These are phyloP conservation scores for Cryptococcus sp. DNA, from an alignment of 1,284 basidiomycete species.

Conservation along the genomic window DNA sequence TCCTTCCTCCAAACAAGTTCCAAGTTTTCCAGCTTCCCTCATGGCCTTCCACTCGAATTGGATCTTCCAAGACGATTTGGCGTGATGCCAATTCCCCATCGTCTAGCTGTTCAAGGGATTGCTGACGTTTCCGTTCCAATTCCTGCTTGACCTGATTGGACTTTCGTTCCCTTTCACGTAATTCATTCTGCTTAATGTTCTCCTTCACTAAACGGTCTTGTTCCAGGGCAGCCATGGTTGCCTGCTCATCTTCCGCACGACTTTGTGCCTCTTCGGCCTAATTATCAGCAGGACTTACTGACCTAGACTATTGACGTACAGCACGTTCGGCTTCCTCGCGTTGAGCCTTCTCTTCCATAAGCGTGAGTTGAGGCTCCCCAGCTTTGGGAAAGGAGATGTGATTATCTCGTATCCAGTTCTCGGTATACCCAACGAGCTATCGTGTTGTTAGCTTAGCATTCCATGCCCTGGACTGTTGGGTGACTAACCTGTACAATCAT, in stretches of 20 bases:
- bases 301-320: too few species aligned
- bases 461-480: not conserved
- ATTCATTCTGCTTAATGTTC: conserved; percentile 37
- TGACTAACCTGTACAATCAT: conserved; percentile 47
- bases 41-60: conserved; percentile 31
- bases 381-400: conserved; percentile 38
- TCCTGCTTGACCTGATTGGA: conserved; percentile 23
- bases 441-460: not conserved
- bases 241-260: conserved; percentile 27
- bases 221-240: conserved; percentile 24
- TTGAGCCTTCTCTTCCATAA: conserved; percentile 47
- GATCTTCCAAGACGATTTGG: conserved; percentile 28
- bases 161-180: conserved; percentile 31
- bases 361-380: conserved; percentile 32
- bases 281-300: not conserved
- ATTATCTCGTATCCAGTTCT: conserved; percentile 42
- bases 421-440: conserved; percentile 37
- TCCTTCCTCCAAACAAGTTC: conserved; percentile 40
- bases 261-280: conserved; percentile 30
- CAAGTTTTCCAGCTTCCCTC: conserved; percentile 34
- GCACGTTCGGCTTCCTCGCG: conserved; percentile 44
- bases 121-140: conserved; percentile 24
- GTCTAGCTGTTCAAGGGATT: conserved; percentile 25
- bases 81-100: conserved; percentile 41
- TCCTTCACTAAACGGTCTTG: conserved; percentile 35